Conservation (phyloP, 768 basidiomycete genomes). For the Erythrobasidium yunnanense region DNA sequence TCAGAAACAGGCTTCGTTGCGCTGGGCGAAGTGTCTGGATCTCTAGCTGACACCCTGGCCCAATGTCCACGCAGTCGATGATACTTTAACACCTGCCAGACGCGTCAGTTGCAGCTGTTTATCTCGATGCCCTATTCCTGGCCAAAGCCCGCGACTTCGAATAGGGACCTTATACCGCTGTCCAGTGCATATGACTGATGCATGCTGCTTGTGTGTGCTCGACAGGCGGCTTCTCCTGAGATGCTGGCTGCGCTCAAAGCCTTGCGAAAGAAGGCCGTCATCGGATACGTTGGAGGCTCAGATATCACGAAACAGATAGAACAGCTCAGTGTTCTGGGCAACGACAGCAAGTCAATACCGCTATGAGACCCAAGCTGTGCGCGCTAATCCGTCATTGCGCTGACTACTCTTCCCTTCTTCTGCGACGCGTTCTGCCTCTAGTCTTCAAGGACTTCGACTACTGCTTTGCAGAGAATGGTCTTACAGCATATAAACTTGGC, state of each 20-base stretch:
- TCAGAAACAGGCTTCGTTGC: background rate
- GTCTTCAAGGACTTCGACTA: slow-evolving; percentile 77
- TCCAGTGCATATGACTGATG: background rate
- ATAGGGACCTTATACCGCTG: background rate
- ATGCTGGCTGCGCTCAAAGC: slow-evolving; percentile 59
- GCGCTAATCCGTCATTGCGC: background rate
- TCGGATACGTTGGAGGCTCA: slow-evolving; percentile 90
- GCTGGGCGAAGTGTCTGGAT: background rate
- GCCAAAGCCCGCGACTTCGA: too few relatives aligned
- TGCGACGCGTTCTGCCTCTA: slow-evolving; percentile 39
- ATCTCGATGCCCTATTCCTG: too few relatives aligned
- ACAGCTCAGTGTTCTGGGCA: slow-evolving; percentile 57
- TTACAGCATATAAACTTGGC: slow-evolving; percentile 79
- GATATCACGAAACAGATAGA: slow-evolving; percentile 80
- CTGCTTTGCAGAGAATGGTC: slow-evolving; percentile 84
- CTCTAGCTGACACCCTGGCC: background rate
- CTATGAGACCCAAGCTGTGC: background rate
- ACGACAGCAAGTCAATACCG: slow-evolving; percentile 47
- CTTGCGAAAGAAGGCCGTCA: slow-evolving; percentile 59
- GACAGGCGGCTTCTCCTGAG: slow-evolving; percentile 54
- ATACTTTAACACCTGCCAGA: slow-evolving; percentile 44
- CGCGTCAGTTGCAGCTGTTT: slow-evolving; percentile 38
- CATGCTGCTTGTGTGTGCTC: background rate
- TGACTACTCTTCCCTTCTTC: background rate
- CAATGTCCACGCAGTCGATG: slow-evolving; percentile 42